Conservation (phyloP, 2,329 filamentous ascomycete species). For the Diaporthe eres region DNA sequence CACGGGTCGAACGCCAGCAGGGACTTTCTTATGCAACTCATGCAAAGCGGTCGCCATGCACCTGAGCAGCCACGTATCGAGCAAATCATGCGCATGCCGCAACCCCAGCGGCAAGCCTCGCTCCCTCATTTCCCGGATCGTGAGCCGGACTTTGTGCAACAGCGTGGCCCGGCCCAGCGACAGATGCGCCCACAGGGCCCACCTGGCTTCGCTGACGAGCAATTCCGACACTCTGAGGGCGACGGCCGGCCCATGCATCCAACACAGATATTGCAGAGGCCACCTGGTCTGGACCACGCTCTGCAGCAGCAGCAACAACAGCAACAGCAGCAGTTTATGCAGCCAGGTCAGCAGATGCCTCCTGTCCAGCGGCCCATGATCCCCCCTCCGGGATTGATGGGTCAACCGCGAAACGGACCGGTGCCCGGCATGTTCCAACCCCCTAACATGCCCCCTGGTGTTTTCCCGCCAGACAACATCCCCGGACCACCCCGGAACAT, state of each 20-base stretch:
- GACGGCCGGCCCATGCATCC: constrained; percentile 67
- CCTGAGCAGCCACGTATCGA: constrained; percentile 67
- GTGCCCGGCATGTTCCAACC: constrained; percentile 71
- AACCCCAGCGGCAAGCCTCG: constrained; percentile 65
- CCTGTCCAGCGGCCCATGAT: constrained; percentile 63
- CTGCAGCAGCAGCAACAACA: constrained; percentile 66
- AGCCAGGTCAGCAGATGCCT: constrained; percentile 60
- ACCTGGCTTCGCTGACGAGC: constrained; percentile 68
- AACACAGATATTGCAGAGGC: constrained; percentile 75
- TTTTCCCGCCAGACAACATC: constrained; percentile 66
- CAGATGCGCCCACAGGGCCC: constrained; percentile 62
- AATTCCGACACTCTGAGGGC: constrained; percentile 63
- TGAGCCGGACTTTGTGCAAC: constrained; percentile 62
- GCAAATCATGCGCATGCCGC: constrained; percentile 67
- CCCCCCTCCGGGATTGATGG: constrained; percentile 68
- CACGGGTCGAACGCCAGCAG: constrained; percentile 64
- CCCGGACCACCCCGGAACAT: constrained; percentile 58
- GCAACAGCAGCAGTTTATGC: constrained; percentile 49
- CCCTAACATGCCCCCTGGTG: constrained; percentile 70
- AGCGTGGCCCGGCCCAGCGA: constrained; percentile 54
- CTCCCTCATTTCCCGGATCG: constrained; percentile 63
- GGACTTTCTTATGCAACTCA: constrained; percentile 89
- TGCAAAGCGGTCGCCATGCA: constrained; percentile 70
- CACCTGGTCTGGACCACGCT: constrained; percentile 69
- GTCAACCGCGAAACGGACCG: constrained; percentile 61